A percentile compares a stretch with the other conserved stretches of the same genome.
These are phyloP conservation scores for Zasmidium angulare DNA, from an alignment of 2,329 filamentous ascomycete species.

Conservation along the genomic window DNA sequence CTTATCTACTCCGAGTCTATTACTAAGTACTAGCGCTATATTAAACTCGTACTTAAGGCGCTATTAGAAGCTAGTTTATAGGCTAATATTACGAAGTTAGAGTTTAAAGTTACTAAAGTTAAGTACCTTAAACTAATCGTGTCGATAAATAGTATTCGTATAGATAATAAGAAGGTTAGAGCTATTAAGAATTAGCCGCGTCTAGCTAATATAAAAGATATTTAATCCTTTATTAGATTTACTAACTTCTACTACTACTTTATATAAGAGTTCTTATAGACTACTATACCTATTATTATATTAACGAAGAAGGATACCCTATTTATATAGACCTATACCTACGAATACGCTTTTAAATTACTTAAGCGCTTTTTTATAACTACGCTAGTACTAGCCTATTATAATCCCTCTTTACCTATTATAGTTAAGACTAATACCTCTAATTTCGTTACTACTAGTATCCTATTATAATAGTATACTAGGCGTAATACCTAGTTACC, in stretches of 20 bases:
- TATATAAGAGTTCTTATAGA: no score
- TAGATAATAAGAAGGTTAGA: constrained; percentile 14
- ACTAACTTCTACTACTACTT: no score
- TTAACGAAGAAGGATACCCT: background rate
- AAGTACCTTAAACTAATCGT: constrained; percentile 29
- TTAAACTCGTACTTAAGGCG: constrained; percentile 25
- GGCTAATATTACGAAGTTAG: constrained; percentile 3
- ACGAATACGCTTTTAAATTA: background rate
- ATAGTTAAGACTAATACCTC: constrained; percentile 1
- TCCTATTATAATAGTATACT: background rate
- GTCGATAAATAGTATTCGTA: constrained; percentile 24
- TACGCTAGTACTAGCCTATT: background rate
- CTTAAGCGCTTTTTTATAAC: background rate
- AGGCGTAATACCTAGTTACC: background rate
- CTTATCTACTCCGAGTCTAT: constrained; percentile 32
- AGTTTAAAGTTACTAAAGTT: constrained; percentile 26
- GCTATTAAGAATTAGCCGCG: constrained; percentile 4
- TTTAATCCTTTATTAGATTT: constrained; percentile 4
- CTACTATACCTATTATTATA: no score
- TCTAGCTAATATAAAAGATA: background rate
- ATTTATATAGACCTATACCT: background rate
- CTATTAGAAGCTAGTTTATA: constrained; percentile 11
- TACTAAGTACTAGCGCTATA: constrained; percentile 22
- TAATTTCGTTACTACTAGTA: background rate
- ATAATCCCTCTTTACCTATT: background rate